phyloP scores from a whole-genome alignment of 768 basidiomycete species.

The Lactifluus volemus region DNA sequence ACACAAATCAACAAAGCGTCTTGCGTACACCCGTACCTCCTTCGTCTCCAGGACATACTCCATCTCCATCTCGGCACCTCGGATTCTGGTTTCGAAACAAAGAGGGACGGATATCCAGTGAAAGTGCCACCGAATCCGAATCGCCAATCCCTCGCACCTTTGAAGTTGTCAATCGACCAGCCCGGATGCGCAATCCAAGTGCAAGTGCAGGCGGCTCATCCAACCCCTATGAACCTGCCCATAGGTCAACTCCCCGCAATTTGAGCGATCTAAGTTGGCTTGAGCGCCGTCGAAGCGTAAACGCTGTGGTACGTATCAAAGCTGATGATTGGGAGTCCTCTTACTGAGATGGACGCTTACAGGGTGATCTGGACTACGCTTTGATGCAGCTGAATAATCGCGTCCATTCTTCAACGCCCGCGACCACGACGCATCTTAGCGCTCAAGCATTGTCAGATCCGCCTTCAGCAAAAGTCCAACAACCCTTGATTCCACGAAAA shows the following conservation, averaged over 20 bases:
- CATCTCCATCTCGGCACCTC: conserved; percentile 28
- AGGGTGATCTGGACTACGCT: conserved; percentile 71
- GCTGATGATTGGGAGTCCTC: background rate
- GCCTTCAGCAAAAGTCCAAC: conserved; percentile 20
- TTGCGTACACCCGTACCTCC: conserved; percentile 25
- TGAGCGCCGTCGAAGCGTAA: conserved; percentile 60
- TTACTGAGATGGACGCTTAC: conserved; percentile 4
- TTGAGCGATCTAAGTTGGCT: conserved; percentile 75
- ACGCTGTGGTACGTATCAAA: conserved; percentile 48
- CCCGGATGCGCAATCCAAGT: conserved; percentile 45
- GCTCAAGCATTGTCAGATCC: conserved; percentile 29
- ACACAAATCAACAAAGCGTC: conserved; percentile 17
- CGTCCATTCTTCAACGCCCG: conserved; percentile 38
- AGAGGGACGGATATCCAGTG: conserved; percentile 32
- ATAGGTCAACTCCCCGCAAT: conserved; percentile 38
- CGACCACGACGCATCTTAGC: conserved; percentile 42
- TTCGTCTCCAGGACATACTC: conserved; percentile 23
- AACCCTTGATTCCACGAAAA: conserved; percentile 30
- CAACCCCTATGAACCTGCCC: conserved; percentile 33
- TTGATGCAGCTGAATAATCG: conserved; percentile 49
- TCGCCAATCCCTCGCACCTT: conserved; percentile 31
- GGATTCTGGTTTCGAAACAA: conserved; percentile 32
- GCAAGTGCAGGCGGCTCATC: conserved; percentile 36
- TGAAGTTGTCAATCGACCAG: conserved; percentile 43
- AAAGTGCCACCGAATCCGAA: conserved; percentile 26